Base-by-base conservation (phyloP, 164 flowering plant species). In the Macadamia tetraphylla region DNA sequence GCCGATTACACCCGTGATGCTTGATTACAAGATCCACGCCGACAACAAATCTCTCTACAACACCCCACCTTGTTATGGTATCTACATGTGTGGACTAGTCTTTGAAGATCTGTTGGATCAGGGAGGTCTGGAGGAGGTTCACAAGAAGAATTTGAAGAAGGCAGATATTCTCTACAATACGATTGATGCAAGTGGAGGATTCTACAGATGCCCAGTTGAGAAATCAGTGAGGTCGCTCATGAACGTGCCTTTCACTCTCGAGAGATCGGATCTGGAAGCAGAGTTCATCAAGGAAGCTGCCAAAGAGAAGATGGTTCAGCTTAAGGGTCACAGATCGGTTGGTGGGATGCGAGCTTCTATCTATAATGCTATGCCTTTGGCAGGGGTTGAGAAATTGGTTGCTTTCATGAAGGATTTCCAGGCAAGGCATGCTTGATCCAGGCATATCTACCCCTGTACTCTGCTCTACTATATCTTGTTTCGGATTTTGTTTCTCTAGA, bases 311-410 rank as follows among this genome's bases (percentile, higher is more conserved):
- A 92, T 92, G 99, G 85, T 92, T 66, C 93, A 89, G 80, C 91
- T 95, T 31, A 95, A 95, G 84, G 98, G 99, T 17, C 99, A 94
- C 58, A 73, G 98, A 67, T 92, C 99, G 29, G 99, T 95, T 8
- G 99, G 99, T 15, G 98, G 99, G 3, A 87, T 92, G 87, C 78
- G 99, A 56, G 99, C 99, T 79, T 92, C 98, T 1, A 95, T 95
- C 30, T 95, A 90, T 71, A 95, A 95, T 79, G 99, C 99, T 0
- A 90, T 92, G 98, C 96, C 97, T 9, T 78, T 85, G 74, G 97
- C 92, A 72, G 99, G 99, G 2, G 96, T 94, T 51, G 90, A 92
- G 78, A 94, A 90, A 75, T 75, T 94, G 85, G 98, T 92, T 62
- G 90, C 85, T 74, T 94, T 92, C 83, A 94, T 94, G 99, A 88